Conservation (phyloP, 805 yeast genomes). For the Saccharomycopsis sp. region DNA sequence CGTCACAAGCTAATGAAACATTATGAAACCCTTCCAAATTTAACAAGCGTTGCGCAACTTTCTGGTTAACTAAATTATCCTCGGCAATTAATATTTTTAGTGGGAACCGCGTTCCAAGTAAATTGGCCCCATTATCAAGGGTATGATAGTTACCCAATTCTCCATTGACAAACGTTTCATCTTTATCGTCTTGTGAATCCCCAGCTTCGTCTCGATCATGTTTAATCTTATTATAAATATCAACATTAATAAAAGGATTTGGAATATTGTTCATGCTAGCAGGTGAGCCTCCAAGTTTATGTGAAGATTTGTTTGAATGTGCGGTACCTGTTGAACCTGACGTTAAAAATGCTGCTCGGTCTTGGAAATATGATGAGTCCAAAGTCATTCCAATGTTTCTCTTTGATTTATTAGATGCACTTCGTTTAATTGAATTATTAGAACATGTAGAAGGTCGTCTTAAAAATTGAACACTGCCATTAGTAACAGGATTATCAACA, state of each 20-base stretch:
- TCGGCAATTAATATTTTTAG: conserved; percentile 77
- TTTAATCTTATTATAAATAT: conserved; percentile 1
- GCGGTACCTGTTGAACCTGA: conserved; percentile 20
- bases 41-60: conserved; percentile 85
- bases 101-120: conserved; percentile 17
- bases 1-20: conserved; percentile 80
- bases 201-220: background rate
- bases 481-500: background rate
- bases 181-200: background rate
- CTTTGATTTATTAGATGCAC: conserved; percentile 14
- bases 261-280: conserved; percentile 11
- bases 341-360: conserved; percentile 14
- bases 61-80: conserved; percentile 90
- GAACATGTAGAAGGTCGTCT: conserved; percentile 13
- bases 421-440: conserved; percentile 6
- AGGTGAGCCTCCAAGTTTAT: conserved; percentile 3
- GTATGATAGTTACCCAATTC: background rate
- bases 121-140: conserved; percentile 23
- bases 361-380: conserved; percentile 10
- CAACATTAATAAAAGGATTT: conserved; percentile 8
- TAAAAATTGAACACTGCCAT: background rate
- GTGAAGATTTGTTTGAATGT: conserved; percentile 1
- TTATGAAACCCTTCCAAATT: conserved; percentile 70
- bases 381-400: background rate
- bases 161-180: background rate